Percentiles rank a stretch among this genome's conserved stretches.
phyloP scores from a whole-genome alignment of 345 rosid genomes.

The Euphorbia peplus region DNA sequence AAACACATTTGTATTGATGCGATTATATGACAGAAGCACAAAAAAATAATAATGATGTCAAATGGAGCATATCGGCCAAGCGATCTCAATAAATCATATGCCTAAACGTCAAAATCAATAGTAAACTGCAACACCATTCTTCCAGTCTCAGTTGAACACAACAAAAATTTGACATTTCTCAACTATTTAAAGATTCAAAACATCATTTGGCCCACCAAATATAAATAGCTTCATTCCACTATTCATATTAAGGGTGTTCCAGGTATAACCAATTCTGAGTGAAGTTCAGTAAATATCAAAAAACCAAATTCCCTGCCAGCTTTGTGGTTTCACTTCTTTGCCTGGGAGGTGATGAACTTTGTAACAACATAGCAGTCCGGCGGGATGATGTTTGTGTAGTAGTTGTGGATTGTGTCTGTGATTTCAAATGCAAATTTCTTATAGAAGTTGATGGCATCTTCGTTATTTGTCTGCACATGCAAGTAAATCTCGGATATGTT shows the following conservation, averaged over 20 bases:
- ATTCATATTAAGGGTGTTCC: conserved; percentile 13
- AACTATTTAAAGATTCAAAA: neutral
- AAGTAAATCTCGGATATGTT: conserved; percentile 77
- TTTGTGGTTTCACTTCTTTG: conserved; percentile 42
- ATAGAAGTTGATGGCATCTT: conserved; percentile 92
- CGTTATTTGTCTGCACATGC: conserved; percentile 96
- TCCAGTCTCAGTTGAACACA: neutral
- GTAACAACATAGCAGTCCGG: conserved; percentile 81
- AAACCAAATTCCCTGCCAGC: conserved; percentile 8
- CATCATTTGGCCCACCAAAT: neutral
- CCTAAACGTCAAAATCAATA: neutral
- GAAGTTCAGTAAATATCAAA: conserved; percentile 12
- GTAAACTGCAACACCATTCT: neutral
- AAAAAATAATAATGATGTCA: too few species aligned
- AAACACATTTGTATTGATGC: too few species aligned
- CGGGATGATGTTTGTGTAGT: conserved; percentile 77
- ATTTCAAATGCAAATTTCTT: conserved; percentile 90
- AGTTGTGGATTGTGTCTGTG: conserved; percentile 78
- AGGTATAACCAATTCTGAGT: conserved; percentile 10
- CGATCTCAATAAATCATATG: too few species aligned
- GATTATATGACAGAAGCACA: too few species aligned
- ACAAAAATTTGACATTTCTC: conserved; percentile 2
- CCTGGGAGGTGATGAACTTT: conserved; percentile 50
- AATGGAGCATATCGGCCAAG: too few species aligned
- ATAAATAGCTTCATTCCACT: conserved; percentile 15